A percentile compares a stretch with the other conserved stretches of the same genome.
These are phyloP conservation scores for Pseudogymnoascus sp. DNA, from an alignment of 2,329 filamentous ascomycete species.

Conservation along the genomic window DNA sequence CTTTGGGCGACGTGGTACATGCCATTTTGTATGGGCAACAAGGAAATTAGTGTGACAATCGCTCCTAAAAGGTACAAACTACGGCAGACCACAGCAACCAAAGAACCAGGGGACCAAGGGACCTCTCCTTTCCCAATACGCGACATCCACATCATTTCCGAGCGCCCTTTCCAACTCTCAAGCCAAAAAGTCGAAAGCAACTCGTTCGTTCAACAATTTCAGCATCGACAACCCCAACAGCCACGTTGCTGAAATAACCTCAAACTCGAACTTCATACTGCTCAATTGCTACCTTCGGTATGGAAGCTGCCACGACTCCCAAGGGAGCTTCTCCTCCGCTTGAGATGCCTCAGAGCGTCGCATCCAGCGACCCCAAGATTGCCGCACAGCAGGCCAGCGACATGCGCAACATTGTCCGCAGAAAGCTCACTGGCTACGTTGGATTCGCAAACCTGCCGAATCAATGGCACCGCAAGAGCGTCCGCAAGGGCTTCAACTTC, in stretches of 20 bases:
- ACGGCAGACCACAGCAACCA: background rate
- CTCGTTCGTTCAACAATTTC: background rate
- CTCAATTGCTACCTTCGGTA: slow-evolving; percentile 6
- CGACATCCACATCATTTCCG: slow-evolving; percentile 8
- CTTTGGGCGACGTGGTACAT: slow-evolving; percentile 1
- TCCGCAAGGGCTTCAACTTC: slow-evolving; percentile 99
- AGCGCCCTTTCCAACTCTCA: slow-evolving; percentile 7
- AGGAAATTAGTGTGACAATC: slow-evolving; percentile 3
- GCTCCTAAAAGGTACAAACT: background rate
- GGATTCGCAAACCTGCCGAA: slow-evolving; percentile 98
- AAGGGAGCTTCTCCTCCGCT: slow-evolving; percentile 12
- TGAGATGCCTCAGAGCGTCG: slow-evolving; percentile 29
- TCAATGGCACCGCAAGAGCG: slow-evolving; percentile 99
- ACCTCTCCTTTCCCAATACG: slow-evolving; percentile 8
- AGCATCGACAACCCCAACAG: background rate
- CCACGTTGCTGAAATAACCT: background rate
- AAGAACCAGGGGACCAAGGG: slow-evolving; percentile 1
- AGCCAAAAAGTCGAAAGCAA: slow-evolving; percentile 4
- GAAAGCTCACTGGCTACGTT: slow-evolving; percentile 97
- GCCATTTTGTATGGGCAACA: background rate
- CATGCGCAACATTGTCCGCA: slow-evolving; percentile 78
- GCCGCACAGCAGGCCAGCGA: slow-evolving; percentile 31
- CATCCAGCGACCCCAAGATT: slow-evolving; percentile 30
- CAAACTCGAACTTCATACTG: slow-evolving; percentile 1
- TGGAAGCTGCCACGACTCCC: background rate